Conservation (phyloP, 75 land plant genomes). For the Gnetum montanum region DNA sequence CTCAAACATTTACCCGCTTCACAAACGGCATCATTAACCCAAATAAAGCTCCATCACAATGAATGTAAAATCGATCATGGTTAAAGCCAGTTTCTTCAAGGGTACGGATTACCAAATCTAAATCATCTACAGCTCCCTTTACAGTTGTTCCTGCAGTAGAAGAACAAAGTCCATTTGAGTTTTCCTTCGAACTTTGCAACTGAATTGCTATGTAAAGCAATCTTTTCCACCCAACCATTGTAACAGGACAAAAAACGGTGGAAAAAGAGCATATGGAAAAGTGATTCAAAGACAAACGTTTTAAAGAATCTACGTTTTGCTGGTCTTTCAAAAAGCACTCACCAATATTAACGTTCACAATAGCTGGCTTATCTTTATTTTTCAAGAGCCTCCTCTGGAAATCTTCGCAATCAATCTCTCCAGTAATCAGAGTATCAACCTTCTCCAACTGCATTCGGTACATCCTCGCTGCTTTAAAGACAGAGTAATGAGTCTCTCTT, state of each 20-base stretch:
- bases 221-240: no score
- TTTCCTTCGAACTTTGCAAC: no score
- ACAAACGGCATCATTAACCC: conserved; percentile 99
- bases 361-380: conserved; percentile 85
- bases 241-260: background rate
- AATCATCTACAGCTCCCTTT: conserved; percentile 98
- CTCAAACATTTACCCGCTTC: conserved; percentile 54
- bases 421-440: conserved; percentile 69
- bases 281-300: background rate
- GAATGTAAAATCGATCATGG: conserved; percentile 84
- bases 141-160: conserved; percentile 82
- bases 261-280: background rate
- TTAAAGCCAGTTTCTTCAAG: conserved; percentile 83
- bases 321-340: no score
- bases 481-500: conserved; percentile 82
- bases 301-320: no score
- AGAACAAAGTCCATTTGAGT: no score
- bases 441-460: conserved; percentile 91
- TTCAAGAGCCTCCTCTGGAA: conserved; percentile 46
- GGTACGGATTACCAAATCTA: conserved; percentile 77
- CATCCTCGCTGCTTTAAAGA: conserved; percentile 96
- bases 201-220: no score
- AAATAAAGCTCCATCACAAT: conserved; percentile 97
- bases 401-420: conserved; percentile 92
- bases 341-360: conserved; percentile 96